Evolutionary conservation across 2,329 filamentous ascomycete species (phyloP), one percentile per base, ranked within the genome.

Genomic region (Monilinia aucupariae): DNA sequence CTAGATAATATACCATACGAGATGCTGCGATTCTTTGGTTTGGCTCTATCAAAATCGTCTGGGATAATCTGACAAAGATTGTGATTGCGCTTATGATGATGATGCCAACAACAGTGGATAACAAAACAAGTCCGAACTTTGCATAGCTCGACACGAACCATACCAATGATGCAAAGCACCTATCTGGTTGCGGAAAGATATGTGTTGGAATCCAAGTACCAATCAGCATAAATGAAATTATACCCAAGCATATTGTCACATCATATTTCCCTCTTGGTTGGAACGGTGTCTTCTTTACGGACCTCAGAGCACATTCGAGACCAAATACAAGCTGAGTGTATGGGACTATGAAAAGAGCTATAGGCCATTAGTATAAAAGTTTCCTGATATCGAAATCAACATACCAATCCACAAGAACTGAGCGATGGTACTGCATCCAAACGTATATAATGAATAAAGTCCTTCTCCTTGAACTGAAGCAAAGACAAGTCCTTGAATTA

Each of bases 111-210:
- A 87, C 77, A 25, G 77, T 71, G 27, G 80, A 73, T 13, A 88
- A 72, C 1, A 88, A 71, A 12, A 77, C 78, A 62, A 89, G 81
- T 63, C 80, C 82, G 6, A 81, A 79, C 17, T 80, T 71, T n/a
- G 84, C 80, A 75, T 85, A 90, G 67, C 78, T 79, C 62, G 82
- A 78, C 49, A 89, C 77, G 65, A 87, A 88, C 84, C 84, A 89
- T 67, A 89, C 84, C 9, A 90, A 77, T 7, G 84, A 85, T 30
- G 85, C 85, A 68, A 89, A 85, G 75, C 87, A 90, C 59, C 81
- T 79, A 66, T 86, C 81, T 7, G 79, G 79, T 50, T 86, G 80
- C 5, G 77, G 79, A 65, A 81, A 75, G 56, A 83, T 77, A 62
- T 82, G 76, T 20, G 85, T 84, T 32, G 86, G 80, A 45, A 86